Evolutionary conservation across 768 basidiomycete genomes (phyloP).

Genomic region (Pulveroboletus sp.): DNA sequence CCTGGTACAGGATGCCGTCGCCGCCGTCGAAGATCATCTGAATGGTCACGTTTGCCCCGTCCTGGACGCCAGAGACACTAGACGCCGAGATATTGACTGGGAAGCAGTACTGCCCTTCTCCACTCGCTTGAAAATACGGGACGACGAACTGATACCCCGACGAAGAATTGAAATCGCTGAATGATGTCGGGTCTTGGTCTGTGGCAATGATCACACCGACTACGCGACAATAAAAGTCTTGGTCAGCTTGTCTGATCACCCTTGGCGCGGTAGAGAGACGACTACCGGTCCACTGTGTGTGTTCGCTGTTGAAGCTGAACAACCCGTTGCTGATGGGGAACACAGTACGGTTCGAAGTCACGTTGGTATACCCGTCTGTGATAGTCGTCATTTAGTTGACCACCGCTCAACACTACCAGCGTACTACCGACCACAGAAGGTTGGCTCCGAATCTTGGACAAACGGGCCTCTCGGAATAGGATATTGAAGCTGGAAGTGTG

Average conservation of each 20-base stretch:
- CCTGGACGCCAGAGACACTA: slow-evolving; percentile 44
- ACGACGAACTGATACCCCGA: slow-evolving; percentile 35
- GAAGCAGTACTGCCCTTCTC: slow-evolving; percentile 64
- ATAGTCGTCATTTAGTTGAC: not conserved
- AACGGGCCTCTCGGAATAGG: slow-evolving; percentile 71
- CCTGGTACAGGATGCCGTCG: slow-evolving; percentile 70
- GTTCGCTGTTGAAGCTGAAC: slow-evolving; percentile 61
- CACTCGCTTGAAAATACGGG: slow-evolving; percentile 45
- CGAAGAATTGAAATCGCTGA: slow-evolving; percentile 54
- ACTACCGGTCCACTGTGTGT: slow-evolving; percentile 54
- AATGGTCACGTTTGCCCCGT: slow-evolving; percentile 72
- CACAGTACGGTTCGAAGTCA: slow-evolving; percentile 50
- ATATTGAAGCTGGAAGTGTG: slow-evolving; percentile 80
- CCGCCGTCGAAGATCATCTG: slow-evolving; percentile 66
- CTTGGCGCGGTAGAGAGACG: not conserved
- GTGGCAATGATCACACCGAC: slow-evolving; percentile 56
- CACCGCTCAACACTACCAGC: not conserved
- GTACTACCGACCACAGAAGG: slow-evolving; percentile 58
- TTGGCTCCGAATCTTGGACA: slow-evolving; percentile 49
- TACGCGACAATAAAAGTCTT: slow-evolving; percentile 20
- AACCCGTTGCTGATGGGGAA: slow-evolving; percentile 67
- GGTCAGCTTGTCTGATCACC: slow-evolving; percentile 2
- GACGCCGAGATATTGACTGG: slow-evolving; percentile 54
- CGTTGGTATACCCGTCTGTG: slow-evolving; percentile 58
- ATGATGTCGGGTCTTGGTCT: slow-evolving; percentile 53